These are phyloP conservation scores for Mycena leptocephala DNA, from an alignment of 768 basidiomycete genomes.

Conservation along the genomic window DNA sequence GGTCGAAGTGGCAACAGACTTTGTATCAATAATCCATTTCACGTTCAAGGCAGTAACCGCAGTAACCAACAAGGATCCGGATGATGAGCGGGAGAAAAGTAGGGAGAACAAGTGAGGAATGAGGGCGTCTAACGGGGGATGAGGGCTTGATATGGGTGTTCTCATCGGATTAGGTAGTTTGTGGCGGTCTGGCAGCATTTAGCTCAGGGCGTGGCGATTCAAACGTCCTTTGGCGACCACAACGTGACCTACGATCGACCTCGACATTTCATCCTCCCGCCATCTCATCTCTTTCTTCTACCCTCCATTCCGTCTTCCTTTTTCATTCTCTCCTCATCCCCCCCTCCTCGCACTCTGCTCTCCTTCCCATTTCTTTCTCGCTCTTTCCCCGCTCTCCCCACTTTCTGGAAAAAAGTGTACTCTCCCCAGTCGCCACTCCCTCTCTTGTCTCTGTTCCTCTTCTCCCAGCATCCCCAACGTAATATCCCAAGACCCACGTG, in stretches of 20 bases:
- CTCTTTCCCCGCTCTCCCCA: constrained; percentile 33
- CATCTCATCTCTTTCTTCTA: background rate
- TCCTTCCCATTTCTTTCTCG: constrained; percentile 22
- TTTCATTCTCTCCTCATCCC: constrained; percentile 12
- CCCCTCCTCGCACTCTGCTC: constrained; percentile 4
- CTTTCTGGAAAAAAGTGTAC: constrained; percentile 34
- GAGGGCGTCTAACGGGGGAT: background rate
- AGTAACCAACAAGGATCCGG: constrained; percentile 17
- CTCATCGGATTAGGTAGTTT: constrained; percentile 21
- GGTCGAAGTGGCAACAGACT: constrained; percentile 17
- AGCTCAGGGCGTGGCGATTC: background rate
- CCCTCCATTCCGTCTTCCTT: background rate
- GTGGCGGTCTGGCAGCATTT: background rate
- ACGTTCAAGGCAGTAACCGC: background rate
- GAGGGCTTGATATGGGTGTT: background rate
- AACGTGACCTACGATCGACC: background rate
- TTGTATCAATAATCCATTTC: background rate
- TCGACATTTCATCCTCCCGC: background rate
- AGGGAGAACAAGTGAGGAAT: background rate
- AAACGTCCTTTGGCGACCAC: background rate
- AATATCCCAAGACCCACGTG: constrained; percentile 18
- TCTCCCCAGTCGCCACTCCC: background rate
- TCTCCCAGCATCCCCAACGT: background rate
- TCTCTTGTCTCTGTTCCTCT: background rate
- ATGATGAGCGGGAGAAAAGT: too few species aligned